A percentile compares a stretch with the other conserved stretches of the same genome.
phyloP scores from a whole-genome alignment of 257 asterid species.

The Penstemon newberryi region DNA sequence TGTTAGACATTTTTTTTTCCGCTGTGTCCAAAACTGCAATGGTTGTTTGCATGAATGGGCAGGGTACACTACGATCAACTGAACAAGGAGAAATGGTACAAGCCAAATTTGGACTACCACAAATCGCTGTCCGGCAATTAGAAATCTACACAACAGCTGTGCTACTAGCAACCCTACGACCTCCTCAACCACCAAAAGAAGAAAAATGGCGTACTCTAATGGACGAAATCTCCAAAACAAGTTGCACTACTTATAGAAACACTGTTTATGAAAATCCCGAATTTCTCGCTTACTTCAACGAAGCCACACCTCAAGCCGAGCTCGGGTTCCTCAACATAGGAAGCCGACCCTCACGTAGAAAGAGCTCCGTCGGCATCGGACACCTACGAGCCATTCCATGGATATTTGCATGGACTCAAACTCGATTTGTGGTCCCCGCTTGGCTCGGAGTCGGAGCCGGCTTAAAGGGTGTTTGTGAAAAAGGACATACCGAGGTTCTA shows the following conservation, averaged over 20 bases:
- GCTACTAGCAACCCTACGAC: slow-evolving; percentile 83
- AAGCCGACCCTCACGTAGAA: slow-evolving; percentile 89
- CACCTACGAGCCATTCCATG: slow-evolving; percentile 93
- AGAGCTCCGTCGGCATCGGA: slow-evolving; percentile 68
- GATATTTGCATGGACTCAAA: slow-evolving; percentile 97
- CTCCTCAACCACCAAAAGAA: slow-evolving; percentile 81
- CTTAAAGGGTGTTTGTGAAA: slow-evolving; percentile 72
- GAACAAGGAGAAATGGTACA: slow-evolving; percentile 99
- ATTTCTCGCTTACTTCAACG: slow-evolving; percentile 82
- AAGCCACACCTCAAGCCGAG: slow-evolving; percentile 97
- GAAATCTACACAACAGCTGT: slow-evolving; percentile 96
- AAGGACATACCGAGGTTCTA: slow-evolving; percentile 70
- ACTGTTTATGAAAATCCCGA: slow-evolving; percentile 87
- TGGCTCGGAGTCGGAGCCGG: slow-evolving; percentile 99
- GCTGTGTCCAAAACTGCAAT: too few relatives aligned
- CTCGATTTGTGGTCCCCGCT: slow-evolving; percentile 89
- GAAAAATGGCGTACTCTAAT: slow-evolving; percentile 84
- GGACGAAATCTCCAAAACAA: slow-evolving; percentile 84
- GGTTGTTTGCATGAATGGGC: slow-evolving; percentile 27
- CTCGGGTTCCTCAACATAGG: slow-evolving; percentile 95
- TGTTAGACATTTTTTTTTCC: too few relatives aligned
- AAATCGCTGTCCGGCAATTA: slow-evolving; percentile 86
- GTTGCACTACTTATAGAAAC: slow-evolving; percentile 67
- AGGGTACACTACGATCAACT: slow-evolving; percentile 91
- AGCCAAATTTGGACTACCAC: slow-evolving; percentile 93